These are phyloP conservation scores for Aureobasidium mangrovei DNA, from an alignment of 2,329 filamentous ascomycete genomes.

Conservation along the genomic window DNA sequence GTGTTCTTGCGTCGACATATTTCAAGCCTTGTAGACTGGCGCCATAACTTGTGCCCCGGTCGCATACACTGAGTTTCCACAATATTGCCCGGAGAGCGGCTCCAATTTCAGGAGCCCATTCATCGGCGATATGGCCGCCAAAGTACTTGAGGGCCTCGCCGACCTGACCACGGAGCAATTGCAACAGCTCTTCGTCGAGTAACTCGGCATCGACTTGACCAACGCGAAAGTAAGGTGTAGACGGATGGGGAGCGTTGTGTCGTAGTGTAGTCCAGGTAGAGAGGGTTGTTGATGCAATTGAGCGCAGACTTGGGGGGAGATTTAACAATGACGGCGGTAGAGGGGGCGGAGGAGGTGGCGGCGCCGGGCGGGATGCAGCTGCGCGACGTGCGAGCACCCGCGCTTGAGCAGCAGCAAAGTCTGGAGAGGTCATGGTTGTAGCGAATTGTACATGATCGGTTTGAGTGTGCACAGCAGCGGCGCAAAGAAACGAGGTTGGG, in stretches of 20 bases:
- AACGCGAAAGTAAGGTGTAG: slow-evolving; percentile 78
- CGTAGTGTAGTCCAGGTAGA: slow-evolving; percentile 44
- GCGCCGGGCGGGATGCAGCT: slow-evolving; percentile 50
- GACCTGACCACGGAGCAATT: slow-evolving; percentile 77
- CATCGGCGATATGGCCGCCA: slow-evolving; percentile 67
- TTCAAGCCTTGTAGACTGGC: slow-evolving; percentile 84
- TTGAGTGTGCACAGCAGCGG: background rate
- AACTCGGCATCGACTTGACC: slow-evolving; percentile 94
- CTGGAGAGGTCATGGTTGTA: slow-evolving; percentile 46
- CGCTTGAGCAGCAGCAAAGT: slow-evolving; percentile 83
- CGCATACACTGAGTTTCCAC: slow-evolving; percentile 95
- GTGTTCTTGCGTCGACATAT: slow-evolving; percentile 63
- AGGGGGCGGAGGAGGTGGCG: slow-evolving; percentile 23
- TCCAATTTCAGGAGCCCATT: slow-evolving; percentile 80
- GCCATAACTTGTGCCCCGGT: slow-evolving; percentile 90
- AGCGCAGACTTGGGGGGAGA: slow-evolving; percentile 50
- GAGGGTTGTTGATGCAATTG: slow-evolving; percentile 22
- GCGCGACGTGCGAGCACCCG: slow-evolving; percentile 74
- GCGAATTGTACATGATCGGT: background rate
- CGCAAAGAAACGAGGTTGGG: background rate
- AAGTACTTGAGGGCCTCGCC: slow-evolving; percentile 83
- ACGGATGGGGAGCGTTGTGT: slow-evolving; percentile 65
- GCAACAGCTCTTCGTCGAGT: slow-evolving; percentile 83
- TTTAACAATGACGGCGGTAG: slow-evolving; percentile 23
- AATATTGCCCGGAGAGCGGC: slow-evolving; percentile 67